Evolutionary conservation across 495 filamentous ascomycete genomes (phyloP), one percentile per base, ranked within the genome.

Genomic region (Podospora australis): DNA sequence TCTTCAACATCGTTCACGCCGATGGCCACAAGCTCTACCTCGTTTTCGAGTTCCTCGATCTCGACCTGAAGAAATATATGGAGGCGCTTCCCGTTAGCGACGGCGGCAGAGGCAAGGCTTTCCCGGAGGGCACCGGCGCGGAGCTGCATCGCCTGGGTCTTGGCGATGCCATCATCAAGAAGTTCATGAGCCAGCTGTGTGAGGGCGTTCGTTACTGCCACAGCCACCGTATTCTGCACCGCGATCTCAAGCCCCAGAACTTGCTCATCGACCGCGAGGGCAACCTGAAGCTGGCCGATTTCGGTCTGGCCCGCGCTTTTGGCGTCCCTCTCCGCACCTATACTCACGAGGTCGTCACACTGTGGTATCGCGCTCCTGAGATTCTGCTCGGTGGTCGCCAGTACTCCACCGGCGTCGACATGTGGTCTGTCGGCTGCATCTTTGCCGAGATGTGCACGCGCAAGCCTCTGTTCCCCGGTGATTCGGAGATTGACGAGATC

Each of bases 381-480:
- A 96, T 99, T 63, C 80, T 99, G 17, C 84, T 99, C 11, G 92
- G 92, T 59, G 92, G 94, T 46, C 86, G 90, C 39, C 92, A 97
- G 66, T 99, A 99, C 72, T 95, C 88, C 19, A 97, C 92, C 38
- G 92, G 94, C 52, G 90, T 99, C 34, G 92, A 99, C 66, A 97
- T 99, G 94, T 99, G 92, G 92, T 95, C 89, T 24, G 82, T 91
- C 43, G 92, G 92, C 34, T 95, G 92, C 64, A 99, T 99, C 68
- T 99, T 99, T 67, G 92, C 94, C 11, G 92, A 99, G 70, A 97
- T 99, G 94, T 96, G 90, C 75, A 99, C 94, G 13, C 85, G 89
- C 59, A 97, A 96, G 69, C 90, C 92, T 5, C 72, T 97, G 10
- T 97, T 99, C 77, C 92, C 92, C 21, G 92, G 92, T 29, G 94